A percentile compares a stretch with the other conserved stretches of the same genome.
Conservation (phyloP, 1,284 basidiomycete species). For the Caloboletus firmus region DNA sequence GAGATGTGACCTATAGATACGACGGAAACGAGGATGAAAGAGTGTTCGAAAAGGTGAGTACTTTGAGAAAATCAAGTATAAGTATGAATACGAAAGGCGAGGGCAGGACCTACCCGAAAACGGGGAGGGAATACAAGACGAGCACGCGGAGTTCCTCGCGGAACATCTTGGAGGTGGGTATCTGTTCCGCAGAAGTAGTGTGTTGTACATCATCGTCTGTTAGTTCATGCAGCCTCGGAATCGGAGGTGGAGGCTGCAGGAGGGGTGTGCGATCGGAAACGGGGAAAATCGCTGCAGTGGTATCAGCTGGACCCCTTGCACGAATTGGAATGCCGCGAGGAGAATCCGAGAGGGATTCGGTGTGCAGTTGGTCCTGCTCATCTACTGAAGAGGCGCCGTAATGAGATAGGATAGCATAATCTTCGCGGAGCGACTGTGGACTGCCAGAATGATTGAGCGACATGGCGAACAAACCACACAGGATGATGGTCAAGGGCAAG, state of each 20-base stretch:
- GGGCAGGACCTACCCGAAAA: conserved; percentile 55
- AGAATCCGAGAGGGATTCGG: conserved; percentile 5
- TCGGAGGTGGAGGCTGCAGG: conserved; percentile 34
- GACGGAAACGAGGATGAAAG: conserved; percentile 70
- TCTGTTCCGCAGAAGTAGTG: conserved; percentile 37
- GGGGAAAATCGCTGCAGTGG: neutral
- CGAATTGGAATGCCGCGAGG: conserved; percentile 25
- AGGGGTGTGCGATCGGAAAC: conserved; percentile 32
- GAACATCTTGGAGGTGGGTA: conserved; percentile 45
- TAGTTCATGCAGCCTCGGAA: conserved; percentile 13
- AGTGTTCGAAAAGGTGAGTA: conserved; percentile 75
- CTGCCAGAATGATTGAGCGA: conserved; percentile 20
- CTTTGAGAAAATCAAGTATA: conserved; percentile 36
- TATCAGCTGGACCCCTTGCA: neutral
- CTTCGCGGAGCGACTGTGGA: conserved; percentile 41
- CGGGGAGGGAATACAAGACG: conserved; percentile 63
- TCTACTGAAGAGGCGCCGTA: conserved; percentile 31
- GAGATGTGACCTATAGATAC: conserved; percentile 85
- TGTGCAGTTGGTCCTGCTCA: conserved; percentile 1
- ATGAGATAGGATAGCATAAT: conserved; percentile 47
- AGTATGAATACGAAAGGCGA: conserved; percentile 10
- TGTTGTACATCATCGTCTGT: conserved; percentile 3
- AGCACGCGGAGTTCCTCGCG: conserved; percentile 64
- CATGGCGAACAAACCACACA: conserved; percentile 6
- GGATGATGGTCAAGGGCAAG: neutral